Percentiles rank a stretch among this genome's conserved stretches.
Evolutionary conservation across 1,284 basidiomycete genomes (phyloP).

Genomic region (Cutaneotrichosporon sp.): DNA sequence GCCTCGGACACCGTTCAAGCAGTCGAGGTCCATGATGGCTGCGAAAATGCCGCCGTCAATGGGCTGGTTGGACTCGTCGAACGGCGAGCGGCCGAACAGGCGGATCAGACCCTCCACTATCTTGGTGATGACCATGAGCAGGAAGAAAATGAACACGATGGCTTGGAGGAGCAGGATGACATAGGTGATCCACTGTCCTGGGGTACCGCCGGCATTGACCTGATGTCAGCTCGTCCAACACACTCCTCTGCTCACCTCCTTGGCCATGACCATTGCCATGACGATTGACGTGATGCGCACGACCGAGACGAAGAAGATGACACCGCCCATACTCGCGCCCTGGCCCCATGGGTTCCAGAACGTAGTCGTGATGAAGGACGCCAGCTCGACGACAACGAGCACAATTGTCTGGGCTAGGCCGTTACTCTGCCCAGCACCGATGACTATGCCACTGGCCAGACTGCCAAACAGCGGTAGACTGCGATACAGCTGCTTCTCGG

Average conservation of each 20-base stretch:
- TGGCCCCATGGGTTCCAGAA: constrained; percentile 95
- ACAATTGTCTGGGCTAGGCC: constrained; percentile 88
- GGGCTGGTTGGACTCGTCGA: constrained; percentile 73
- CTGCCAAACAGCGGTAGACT: constrained; percentile 74
- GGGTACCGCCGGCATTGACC: constrained; percentile 71
- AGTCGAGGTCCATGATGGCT: constrained; percentile 52
- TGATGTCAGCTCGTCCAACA: constrained; percentile 39
- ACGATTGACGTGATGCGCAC: constrained; percentile 84
- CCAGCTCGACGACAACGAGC: constrained; percentile 77
- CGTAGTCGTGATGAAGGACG: constrained; percentile 74
- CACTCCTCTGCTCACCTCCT: constrained; percentile 69
- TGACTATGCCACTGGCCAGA: constrained; percentile 69
- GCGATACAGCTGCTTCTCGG: constrained; percentile 84
- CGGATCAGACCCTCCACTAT: constrained; percentile 74
- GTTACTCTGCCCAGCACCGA: constrained; percentile 82
- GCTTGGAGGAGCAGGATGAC: constrained; percentile 82
- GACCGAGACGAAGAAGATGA: constrained; percentile 86
- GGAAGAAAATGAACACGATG: constrained; percentile 73
- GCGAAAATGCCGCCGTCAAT: constrained; percentile 82
- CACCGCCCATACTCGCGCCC: constrained; percentile 90
- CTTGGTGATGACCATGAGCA: constrained; percentile 78
- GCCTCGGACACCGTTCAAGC: constrained; percentile 64
- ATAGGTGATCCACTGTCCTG: constrained; percentile 87
- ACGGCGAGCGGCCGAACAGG: constrained; percentile 71
- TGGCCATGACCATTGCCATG: constrained; percentile 78